phyloP scores from a whole-genome alignment of 495 filamentous ascomycete species.

The Trichoderma gamsii region DNA sequence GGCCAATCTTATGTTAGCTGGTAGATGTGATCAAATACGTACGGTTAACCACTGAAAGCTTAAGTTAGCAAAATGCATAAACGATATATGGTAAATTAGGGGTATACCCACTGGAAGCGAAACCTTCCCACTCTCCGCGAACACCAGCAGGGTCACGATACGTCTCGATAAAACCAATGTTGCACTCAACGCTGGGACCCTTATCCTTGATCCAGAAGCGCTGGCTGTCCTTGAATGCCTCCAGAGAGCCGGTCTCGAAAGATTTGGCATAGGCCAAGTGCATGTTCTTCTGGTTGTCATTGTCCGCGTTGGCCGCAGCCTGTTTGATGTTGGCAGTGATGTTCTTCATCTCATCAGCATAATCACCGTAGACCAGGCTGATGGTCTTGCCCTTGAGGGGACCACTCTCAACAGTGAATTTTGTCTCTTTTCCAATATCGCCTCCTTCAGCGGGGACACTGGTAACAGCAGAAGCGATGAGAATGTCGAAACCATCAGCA shows the following conservation, averaged over 20 bases:
- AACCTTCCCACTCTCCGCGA: slow-evolving; percentile 95
- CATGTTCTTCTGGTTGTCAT: slow-evolving; percentile 83
- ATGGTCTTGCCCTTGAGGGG: slow-evolving; percentile 58
- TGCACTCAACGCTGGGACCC: slow-evolving; percentile 79
- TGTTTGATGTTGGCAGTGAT: slow-evolving; percentile 64
- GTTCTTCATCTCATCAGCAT: slow-evolving; percentile 71
- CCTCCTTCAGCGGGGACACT: slow-evolving; percentile 49
- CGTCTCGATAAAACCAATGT: slow-evolving; percentile 94
- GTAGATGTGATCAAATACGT: slow-evolving; percentile 10
- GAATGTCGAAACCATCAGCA: slow-evolving; percentile 64
- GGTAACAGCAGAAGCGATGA: slow-evolving; percentile 67
- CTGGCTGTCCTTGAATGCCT: slow-evolving; percentile 86
- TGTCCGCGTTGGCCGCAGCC: slow-evolving; percentile 70
- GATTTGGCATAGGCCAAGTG: slow-evolving; percentile 74
- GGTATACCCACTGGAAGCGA: slow-evolving; percentile 48
- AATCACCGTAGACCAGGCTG: slow-evolving; percentile 77
- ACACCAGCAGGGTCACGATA: slow-evolving; percentile 92
- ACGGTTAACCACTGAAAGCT: slow-evolving; percentile 48
- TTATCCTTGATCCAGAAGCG: slow-evolving; percentile 89
- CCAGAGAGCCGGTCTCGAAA: slow-evolving; percentile 76
- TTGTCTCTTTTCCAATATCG: slow-evolving; percentile 61
- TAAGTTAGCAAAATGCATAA: not conserved
- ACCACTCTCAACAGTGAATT: slow-evolving; percentile 59
- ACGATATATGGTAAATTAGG: not conserved
- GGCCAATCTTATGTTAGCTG: slow-evolving; percentile 15